These are phyloP conservation scores for Trichosporon ovoides DNA, from an alignment of 1,284 basidiomycete genomes.

Conservation along the genomic window DNA sequence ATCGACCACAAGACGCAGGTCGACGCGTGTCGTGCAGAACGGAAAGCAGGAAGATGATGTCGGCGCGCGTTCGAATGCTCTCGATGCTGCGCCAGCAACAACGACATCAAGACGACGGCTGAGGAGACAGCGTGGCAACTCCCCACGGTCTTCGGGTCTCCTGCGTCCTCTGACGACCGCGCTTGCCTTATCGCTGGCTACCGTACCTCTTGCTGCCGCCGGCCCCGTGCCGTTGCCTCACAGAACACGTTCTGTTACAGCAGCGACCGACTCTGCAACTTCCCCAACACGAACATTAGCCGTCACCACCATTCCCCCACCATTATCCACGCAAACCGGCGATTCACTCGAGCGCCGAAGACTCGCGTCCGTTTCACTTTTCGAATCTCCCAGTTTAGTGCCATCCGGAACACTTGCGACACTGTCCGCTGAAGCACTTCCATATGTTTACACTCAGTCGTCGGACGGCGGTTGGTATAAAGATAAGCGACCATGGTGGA, in stretches of 20 bases:
- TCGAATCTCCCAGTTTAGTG: neutral
- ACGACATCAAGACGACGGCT: neutral
- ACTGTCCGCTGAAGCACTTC: constrained; percentile 27
- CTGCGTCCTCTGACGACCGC: neutral
- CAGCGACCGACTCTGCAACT: neutral
- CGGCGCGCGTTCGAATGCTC: neutral
- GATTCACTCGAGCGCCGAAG: neutral
- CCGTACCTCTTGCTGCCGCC: constrained; percentile 2
- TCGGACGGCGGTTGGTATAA: constrained; percentile 32
- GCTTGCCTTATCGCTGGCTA: neutral
- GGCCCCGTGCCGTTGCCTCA: neutral
- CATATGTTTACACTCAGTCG: constrained; percentile 30
- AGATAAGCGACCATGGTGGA: constrained; percentile 30
- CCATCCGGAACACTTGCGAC: constrained; percentile 2
- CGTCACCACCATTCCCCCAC: neutral
- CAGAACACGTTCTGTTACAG: neutral
- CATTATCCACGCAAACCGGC: constrained; percentile 1
- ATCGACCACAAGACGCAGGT: neutral
- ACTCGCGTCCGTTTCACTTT: constrained; percentile 2
- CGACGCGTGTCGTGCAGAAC: neutral
- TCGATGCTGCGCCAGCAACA: neutral
- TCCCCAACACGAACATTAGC: neutral
- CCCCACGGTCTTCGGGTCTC: neutral
- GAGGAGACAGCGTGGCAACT: neutral
- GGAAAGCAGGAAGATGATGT: neutral